These are phyloP conservation scores for Brassica rapa DNA, from an alignment of 345 rosid genomes.

Conservation along the genomic window DNA sequence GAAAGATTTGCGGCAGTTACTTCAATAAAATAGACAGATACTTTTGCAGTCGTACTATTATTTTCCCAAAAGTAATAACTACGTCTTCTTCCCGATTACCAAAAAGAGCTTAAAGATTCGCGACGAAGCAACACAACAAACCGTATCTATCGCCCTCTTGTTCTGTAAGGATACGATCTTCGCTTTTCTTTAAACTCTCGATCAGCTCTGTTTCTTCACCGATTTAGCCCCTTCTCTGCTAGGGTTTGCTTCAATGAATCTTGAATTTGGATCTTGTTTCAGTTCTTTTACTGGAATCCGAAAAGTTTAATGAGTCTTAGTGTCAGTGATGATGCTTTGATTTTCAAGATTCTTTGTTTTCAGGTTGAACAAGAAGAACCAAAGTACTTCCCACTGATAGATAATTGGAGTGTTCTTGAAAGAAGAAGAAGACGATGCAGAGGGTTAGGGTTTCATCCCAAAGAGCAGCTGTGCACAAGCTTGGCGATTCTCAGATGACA, in stretches of 20 bases:
- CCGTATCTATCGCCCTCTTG: slow-evolving; percentile 23
- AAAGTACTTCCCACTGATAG: slow-evolving; percentile 6
- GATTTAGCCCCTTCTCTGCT: slow-evolving; percentile 15
- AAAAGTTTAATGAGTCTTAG: slow-evolving; percentile 13
- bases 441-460: slow-evolving; percentile 78
- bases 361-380: slow-evolving; percentile 27
- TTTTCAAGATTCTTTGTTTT: background rate
- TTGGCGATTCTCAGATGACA: slow-evolving; percentile 88
- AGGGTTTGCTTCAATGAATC: slow-evolving; percentile 19
- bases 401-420: background rate
- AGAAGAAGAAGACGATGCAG: slow-evolving; percentile 55
- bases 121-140: slow-evolving; percentile 23
- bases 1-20: slow-evolving; percentile 32
- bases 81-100: slow-evolving; percentile 24
- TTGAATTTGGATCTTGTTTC: background rate
- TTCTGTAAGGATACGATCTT: slow-evolving; percentile 35
- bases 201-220: background rate
- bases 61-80: slow-evolving; percentile 4
- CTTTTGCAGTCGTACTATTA: background rate
- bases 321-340: slow-evolving; percentile 22
- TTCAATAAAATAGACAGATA: slow-evolving; percentile 2
- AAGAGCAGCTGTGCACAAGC: slow-evolving; percentile 76
- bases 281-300: slow-evolving; percentile 3
- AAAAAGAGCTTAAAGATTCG: slow-evolving; percentile 9
- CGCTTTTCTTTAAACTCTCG: background rate